Conservation (phyloP, 176 grass and related monocot species). For the Zoysia japonica region DNA sequence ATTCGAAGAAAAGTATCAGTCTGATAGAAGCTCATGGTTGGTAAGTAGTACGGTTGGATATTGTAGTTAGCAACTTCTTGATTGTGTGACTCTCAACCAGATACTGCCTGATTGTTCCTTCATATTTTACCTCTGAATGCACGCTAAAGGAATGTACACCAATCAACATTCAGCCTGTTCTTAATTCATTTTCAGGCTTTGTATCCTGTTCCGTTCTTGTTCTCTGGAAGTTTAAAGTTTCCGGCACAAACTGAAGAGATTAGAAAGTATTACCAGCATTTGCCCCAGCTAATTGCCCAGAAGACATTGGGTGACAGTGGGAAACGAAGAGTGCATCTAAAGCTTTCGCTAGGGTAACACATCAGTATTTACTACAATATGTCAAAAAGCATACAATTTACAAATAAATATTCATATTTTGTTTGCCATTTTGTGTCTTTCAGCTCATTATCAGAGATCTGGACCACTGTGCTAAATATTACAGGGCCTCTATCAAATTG, state of each 20-base stretch:
- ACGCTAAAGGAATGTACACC: background rate
- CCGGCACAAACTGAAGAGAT: constrained; percentile 66
- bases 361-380: background rate
- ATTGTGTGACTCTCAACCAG: constrained; percentile 18
- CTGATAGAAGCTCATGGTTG: constrained; percentile 83
- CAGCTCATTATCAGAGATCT: constrained; percentile 89
- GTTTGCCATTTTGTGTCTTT: constrained; percentile 25
- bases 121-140: constrained; percentile 10
- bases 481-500: constrained; percentile 93
- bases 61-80: background rate
- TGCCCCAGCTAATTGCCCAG: constrained; percentile 60
- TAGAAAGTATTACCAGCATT: constrained; percentile 59
- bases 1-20: constrained; percentile 69
- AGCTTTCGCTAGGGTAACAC: constrained; percentile 76
- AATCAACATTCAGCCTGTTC: constrained; percentile 5
- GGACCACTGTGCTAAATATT: constrained; percentile 78
- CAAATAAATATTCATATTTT: constrained; percentile 2
- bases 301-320: constrained; percentile 46
- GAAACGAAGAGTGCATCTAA: constrained; percentile 69
- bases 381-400: constrained; percentile 11
- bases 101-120: background rate
- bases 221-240: constrained; percentile 80
- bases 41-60: constrained; percentile 52
- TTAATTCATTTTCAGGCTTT: constrained; percentile 60
- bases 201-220: constrained; percentile 89